Percentiles rank a stretch among this genome's conserved stretches.
Evolutionary conservation across 768 basidiomycete genomes (phyloP).

Genomic region (Ephemerocybe angulata): DNA sequence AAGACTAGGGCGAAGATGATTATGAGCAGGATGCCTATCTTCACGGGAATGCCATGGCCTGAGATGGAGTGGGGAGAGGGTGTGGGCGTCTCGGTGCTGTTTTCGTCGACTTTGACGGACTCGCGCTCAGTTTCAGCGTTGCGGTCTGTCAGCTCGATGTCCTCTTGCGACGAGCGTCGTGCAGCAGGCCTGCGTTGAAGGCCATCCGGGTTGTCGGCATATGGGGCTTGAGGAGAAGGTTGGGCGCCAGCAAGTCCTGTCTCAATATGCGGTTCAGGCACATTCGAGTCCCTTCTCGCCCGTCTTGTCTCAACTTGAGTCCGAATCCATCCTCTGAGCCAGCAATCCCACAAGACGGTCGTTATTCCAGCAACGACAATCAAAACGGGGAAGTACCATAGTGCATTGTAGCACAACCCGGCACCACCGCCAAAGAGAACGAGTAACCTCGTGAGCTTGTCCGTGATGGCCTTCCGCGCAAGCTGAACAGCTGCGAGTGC

Average conservation of each 20-base stretch:
- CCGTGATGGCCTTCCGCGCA: constrained; percentile 41
- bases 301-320: constrained; percentile 12
- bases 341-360: constrained; percentile 39
- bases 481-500: constrained; percentile 50
- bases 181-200: not conserved
- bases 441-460: constrained; percentile 37
- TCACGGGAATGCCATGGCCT: constrained; percentile 24
- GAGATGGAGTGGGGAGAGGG: constrained; percentile 5
- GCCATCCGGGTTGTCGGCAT: not conserved
- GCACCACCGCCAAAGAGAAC: constrained; percentile 40
- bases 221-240: not conserved
- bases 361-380: constrained; percentile 37
- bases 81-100: not conserved
- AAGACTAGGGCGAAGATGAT: constrained; percentile 25
- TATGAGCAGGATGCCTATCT: constrained; percentile 22
- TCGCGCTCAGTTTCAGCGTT: not conserved
- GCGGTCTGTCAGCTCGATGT: not conserved
- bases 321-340: constrained; percentile 16
- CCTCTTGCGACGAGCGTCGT: not conserved
- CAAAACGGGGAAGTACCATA: constrained; percentile 51
- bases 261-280: constrained; percentile 1
- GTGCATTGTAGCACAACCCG: constrained; percentile 48
- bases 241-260: not conserved
- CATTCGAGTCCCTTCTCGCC: constrained; percentile 1
- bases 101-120: not conserved